Evolutionary conservation across 805 yeast genomes (phyloP), one percentile per base, ranked within the genome.

Genomic region (Saturnispora gosingensis): DNA sequence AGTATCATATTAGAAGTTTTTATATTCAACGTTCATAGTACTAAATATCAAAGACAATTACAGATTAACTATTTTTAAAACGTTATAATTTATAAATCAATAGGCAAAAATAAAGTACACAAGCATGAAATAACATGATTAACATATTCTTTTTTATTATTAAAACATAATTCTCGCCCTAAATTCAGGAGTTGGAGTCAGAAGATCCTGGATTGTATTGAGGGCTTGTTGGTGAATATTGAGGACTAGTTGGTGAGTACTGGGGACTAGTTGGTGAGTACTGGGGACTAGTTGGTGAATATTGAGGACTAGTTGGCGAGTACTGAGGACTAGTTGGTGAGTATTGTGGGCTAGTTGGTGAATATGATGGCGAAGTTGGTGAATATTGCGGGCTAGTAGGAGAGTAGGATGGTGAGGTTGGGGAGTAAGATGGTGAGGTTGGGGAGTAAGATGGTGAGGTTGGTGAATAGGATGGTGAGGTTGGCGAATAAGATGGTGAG

Each of bases 331-430:
- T 70, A 0, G 80, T 75, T 51, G 81, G 82, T 0, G 77, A 72
- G 58, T 76, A 80, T 3, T 69, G 58, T 59, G 87, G 80, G 5
- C 83, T 73, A 0, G 88, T 80, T 25, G 87, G 84, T 0, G 81
- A 73, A 65, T 87, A 84, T 5, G 20, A 20, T 20, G 20, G 20
- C 20, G 20, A 20, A 0, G 96, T 87, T 55, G 90, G 90, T 0
- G 81, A 77, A 64, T 83, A 83, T 27, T 70, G 59, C 54, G 97
- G 97, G 0, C 91, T 83, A 0, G 96, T 87, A 55, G 93, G 91
- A 0, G 80, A 72, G 62, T 83, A 84, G 5, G 68, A 61, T 56
- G 85, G 85, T 1, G 85, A 79, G 0, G 93, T 85, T 48, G 95
- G 95, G 3, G 83, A 75, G 65, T 88, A 89, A 9, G 74, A 63